Base-by-base conservation (phyloP, 1,139 yeast species). In the Zhuliangozyma parablackwelliae region DNA sequence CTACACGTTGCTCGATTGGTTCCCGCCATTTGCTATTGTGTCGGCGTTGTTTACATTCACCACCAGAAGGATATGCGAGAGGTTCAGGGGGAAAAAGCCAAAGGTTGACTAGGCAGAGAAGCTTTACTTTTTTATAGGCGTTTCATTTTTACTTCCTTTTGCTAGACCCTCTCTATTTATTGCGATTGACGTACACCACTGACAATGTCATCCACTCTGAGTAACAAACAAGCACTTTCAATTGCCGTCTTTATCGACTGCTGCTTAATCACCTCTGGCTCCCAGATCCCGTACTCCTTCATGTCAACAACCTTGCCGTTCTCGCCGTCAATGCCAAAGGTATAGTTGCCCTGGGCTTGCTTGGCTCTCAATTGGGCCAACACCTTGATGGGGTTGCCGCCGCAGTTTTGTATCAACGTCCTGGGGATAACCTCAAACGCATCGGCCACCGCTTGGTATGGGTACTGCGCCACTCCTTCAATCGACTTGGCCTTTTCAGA, bases 361-460 rank as follows among this genome's bases (percentile, higher is more conserved):
- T 89, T 88, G 28, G 98, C 97, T 67, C 98, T 82, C 55, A 94
- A 72, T 57, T 86, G 94, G 3, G 97, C 83, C 50, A 92, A 73
- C 20, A 87, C 74, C 61, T 95, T 78, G 55, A 92, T 89, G 37
- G 98, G 90, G 59, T 89, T 90, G 25, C 96, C 97, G 52, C 99
- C 99, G 49, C 98, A 89, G 66, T 92, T 92, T 67, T 94, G 98
- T 44, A 92, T 82, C 57, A 92, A 75, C 5, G 98, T 94, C 68
- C 98, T 82, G 51, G 99, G 97, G 51, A 92, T 89, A 39, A 94
- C 96, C 65, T 92, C 99, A 71, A 92, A 85, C 1, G 98, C 97
- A 66, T 92, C 97, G 16, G 97, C 96, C 41, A 92, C 97, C 6
- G 98, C 97, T 64, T 88, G 95, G 67, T 92, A 94, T 36, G 98